Evolutionary conservation across 176 grass and related monocot genomes (phyloP), one percentile per base, ranked within the genome.

Genomic region (Triticum urartu): DNA sequence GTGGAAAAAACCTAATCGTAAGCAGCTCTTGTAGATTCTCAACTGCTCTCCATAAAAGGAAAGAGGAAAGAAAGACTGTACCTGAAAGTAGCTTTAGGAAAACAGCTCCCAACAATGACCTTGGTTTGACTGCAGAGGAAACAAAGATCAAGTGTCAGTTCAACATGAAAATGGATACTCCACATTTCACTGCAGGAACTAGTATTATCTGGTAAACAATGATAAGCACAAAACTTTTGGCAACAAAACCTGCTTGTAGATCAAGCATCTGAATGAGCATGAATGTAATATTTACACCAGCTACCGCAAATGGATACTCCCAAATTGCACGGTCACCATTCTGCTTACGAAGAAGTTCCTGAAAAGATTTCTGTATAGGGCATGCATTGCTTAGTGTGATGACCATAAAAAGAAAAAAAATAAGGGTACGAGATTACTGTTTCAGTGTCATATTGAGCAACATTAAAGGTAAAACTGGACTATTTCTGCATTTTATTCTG

Each of bases 231-330:
- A 64, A 61, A 64, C 9, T 81, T 34, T 22, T 80, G 14, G 42
- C 42, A 35, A 81, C 86, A 35, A 82, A 68, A 99, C 97, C 97
- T 95, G 92, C 84, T 85, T 94, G 92, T 82, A 99, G 92, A 91
- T 99, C 97, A 81, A 99, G 87, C 92, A 99, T 94, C 77, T 99
- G 97, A 86, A 99, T 92, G 26, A 99, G 91, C 97, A 97, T 99
- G 87, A 92, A 99, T 14, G 97, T 92, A 61, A 97, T 96, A 87
- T 99, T 99, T 81, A 99, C 90, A 74, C 97, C 97, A 84, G 97
- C 97, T 79, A 96, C 94, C 79, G 94, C 87, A 93, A 99, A 99
- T 76, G 97, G 97, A 83, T 99, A 99, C 82, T 99, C 97, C 97
- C 97, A 99, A 71, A 94, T 80, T 56, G 97, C 92, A 64, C 97